These are phyloP conservation scores for Capronia americana DNA, from an alignment of 2,329 filamentous ascomycete genomes.

Conservation along the genomic window DNA sequence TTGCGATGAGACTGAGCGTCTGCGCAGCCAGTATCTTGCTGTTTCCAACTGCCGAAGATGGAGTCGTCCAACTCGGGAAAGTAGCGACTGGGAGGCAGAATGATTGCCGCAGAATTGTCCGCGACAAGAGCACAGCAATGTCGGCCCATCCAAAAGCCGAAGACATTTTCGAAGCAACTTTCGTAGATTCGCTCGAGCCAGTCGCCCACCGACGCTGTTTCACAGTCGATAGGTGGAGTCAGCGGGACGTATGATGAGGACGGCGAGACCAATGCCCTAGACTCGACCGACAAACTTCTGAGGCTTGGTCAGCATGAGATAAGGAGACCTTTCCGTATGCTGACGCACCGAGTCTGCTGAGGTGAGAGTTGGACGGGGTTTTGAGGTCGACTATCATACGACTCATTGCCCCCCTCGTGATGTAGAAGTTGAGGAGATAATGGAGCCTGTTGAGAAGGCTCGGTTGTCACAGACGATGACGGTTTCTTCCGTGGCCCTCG, in stretches of 20 bases:
- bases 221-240: constrained; percentile 12
- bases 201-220: constrained; percentile 19
- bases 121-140: constrained; percentile 52
- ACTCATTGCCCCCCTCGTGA: neutral
- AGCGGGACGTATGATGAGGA: constrained; percentile 10
- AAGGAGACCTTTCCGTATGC: neutral
- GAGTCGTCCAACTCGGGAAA: constrained; percentile 45
- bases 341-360: constrained; percentile 2
- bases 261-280: neutral
- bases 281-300: constrained; percentile 12
- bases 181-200: constrained; percentile 45
- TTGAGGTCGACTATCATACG: neutral
- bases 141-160: constrained; percentile 53
- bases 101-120: constrained; percentile 29
- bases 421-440: constrained; percentile 14
- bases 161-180: constrained; percentile 49
- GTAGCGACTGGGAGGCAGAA: constrained; percentile 37
- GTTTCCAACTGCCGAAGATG: constrained; percentile 24
- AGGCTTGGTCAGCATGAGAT: constrained; percentile 1
- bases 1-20: constrained; percentile 16
- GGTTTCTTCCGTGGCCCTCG: constrained; percentile 15
- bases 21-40: constrained; percentile 8
- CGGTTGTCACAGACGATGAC: constrained; percentile 1
- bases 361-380: neutral
- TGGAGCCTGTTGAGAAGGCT: constrained; percentile 2